Base-by-base conservation (phyloP, 2,329 filamentous ascomycete genomes). In the Trichoderma gracile region DNA sequence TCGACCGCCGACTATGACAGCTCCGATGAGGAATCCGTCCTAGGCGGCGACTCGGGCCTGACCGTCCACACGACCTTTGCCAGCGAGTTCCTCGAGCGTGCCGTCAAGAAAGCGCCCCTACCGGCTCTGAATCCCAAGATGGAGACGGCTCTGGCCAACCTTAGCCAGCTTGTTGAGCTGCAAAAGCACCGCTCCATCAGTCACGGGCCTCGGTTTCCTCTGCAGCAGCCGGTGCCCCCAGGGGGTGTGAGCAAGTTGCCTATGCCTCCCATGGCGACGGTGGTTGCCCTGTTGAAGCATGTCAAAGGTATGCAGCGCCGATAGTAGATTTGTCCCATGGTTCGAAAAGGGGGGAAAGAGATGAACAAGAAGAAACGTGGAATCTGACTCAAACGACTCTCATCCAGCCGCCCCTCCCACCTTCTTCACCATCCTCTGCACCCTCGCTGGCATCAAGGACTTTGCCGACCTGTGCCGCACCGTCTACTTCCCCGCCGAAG, bases 31-130 rank as follows among this genome's bases (percentile, higher is more conserved):
- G 78, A 80, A 61, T 77, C 77, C 15, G 75, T 75, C 15, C 78
- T 81, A 69, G 77, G 81, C 65, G 81, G 80, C n/a, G 78, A 81
- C 68, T 79, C 80, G 1, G 81, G 80, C 21, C 75, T 84, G 50
- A 75, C 80, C 4, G 79, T 80, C 5, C 82, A 84, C 63, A 81
- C 84, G 3, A 78, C 78, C n/a, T 84, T 84, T 68, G 83, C 82
- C 23, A 81, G 77, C 70, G 80, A 83, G 68, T 83, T 85, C 46
- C 78, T 85, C 23, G 82, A 86, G 68, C 77, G 80, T 64, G 80
- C 81, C n/a, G 82, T 84, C 27, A 75, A 78, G 67, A 77, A 79
- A 25, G 81, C 81, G 1, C 78, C 82, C 0, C 73, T 83, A 3
- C 75, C 76, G 40, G 75, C 79, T 52, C 72, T 78, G 30, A 79